Base-by-base conservation (phyloP, 83 land plant genomes). In the Diphasiastrum complanatum region DNA sequence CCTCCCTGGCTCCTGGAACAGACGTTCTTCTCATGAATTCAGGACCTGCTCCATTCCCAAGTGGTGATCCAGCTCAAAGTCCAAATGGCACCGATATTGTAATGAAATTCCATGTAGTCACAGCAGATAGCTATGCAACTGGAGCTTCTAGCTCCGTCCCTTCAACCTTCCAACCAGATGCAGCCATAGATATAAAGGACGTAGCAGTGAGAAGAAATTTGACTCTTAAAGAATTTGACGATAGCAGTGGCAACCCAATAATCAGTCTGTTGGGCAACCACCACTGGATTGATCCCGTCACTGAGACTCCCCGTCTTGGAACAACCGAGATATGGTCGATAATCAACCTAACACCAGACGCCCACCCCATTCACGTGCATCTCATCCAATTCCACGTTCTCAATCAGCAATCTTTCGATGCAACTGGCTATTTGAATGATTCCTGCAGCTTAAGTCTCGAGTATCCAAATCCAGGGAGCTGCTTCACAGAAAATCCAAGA, bases 31-130 rank as follows among this genome's bases (percentile, higher is more conserved):
- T 68, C 20, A 46, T 33, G 18, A 68, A 68, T 43, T 24, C 71
- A 0, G 71, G 54, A 1, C 3, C 69, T 12, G 53, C 71, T 2
- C 69, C 71, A 0, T 68, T 33, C 16, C 69, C 69, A 31, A 23
- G 11, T 18, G 71, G 71, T 5, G 25, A 29, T 35, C 29, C 65
- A 12, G 27, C n/a, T 59, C 25, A 65, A 51, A 26, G 47, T 68
- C 1, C 48, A 33, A 14, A 48, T n/a, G n/a, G 20, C 4, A 68
- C 68, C 10, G 2, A 1, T 26, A 47, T 43, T 6, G 56, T 68
- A 18, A 19, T 68, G 69, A 61, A 61, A 32, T 68, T 68, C 43
- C 8, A 35, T 1, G 71, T 68, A 38, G 27, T 14, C 51, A 3
- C 14, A 0, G 50, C 16, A 61, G 23, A 23, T 0, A 1, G 46